Evolutionary conservation across 352 stramenopile species (phyloP).

Genomic region (Phytophthora pini): DNA sequence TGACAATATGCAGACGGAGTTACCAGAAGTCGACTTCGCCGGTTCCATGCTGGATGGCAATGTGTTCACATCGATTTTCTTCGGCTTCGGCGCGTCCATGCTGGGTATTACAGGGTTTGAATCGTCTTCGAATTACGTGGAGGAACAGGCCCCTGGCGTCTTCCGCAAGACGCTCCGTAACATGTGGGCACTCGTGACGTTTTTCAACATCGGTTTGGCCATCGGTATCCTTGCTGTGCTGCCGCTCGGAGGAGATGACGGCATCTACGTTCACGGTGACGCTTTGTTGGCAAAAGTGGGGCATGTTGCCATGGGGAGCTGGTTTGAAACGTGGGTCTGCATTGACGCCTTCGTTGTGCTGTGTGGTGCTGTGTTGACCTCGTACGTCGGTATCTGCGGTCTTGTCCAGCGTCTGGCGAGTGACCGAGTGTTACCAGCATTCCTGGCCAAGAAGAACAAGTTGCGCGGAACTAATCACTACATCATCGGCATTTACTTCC

Average conservation of each 20-base stretch:
- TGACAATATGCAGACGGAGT: constrained; percentile 65
- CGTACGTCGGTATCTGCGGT: constrained; percentile 82
- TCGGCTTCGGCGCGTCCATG: constrained; percentile 79
- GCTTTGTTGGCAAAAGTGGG: constrained; percentile 77
- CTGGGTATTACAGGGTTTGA: constrained; percentile 91
- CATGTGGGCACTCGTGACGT: constrained; percentile 80
- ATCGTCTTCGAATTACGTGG: constrained; percentile 85
- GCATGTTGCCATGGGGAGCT: constrained; percentile 37
- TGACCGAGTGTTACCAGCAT: constrained; percentile 65
- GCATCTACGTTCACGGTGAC: constrained; percentile 57
- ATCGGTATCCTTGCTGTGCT: constrained; percentile 76
- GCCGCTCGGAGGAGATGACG: constrained; percentile 52
- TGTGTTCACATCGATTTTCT: constrained; percentile 62
- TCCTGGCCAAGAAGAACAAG: constrained; percentile 65
- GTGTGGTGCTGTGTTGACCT: constrained; percentile 82
- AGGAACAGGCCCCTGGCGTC: constrained; percentile 79
- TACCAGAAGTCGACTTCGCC: constrained; percentile 64
- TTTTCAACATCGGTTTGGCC: constrained; percentile 87
- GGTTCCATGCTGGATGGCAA: constrained; percentile 45
- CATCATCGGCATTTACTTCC: constrained; percentile 79
- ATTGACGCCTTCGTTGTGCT: constrained; percentile 91
- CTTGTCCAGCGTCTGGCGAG: constrained; percentile 74
- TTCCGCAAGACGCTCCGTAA: constrained; percentile 75
- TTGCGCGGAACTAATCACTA: constrained; percentile 74
- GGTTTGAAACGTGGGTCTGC: constrained; percentile 60